phyloP scores from a whole-genome alignment of 768 basidiomycete genomes.

The Agaricus subrufescens region DNA sequence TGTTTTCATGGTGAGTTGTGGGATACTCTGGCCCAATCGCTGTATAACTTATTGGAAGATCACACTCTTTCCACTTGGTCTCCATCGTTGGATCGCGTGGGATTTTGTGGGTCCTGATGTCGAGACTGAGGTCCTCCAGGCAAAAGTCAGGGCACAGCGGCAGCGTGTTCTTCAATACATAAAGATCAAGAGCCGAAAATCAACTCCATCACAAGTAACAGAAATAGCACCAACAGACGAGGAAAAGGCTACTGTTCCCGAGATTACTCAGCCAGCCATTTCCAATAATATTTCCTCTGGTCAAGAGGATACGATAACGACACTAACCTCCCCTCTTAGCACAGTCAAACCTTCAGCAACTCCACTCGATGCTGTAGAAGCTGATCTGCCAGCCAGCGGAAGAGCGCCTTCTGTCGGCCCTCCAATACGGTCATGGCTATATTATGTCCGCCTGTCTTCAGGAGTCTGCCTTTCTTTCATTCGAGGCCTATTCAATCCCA shows the following conservation, averaged over 20 bases:
- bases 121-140: conserved; percentile 49
- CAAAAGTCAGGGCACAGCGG: conserved; percentile 35
- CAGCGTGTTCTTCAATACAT: conserved; percentile 13
- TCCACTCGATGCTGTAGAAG: background rate
- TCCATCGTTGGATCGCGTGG: conserved; percentile 45
- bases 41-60: conserved; percentile 29
- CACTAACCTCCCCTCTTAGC: conserved; percentile 2
- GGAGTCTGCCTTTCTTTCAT: conserved; percentile 19
- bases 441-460: background rate
- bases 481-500: conserved; percentile 38
- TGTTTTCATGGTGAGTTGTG: conserved; percentile 46
- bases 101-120: conserved; percentile 67
- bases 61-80: conserved; percentile 63
- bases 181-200: background rate
- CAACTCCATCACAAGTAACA: background rate
- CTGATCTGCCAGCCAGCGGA: background rate
- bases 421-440: background rate
- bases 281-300: conserved; percentile 19
- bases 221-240: background rate
- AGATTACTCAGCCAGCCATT: background rate
- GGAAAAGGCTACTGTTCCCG: background rate
- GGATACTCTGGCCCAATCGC: too few relatives aligned
- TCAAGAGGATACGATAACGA: conserved; percentile 18
- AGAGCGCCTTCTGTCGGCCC: background rate
- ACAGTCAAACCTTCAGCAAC: background rate